A percentile compares a stretch with the other conserved stretches of the same genome.
Evolutionary conservation across 2,329 filamentous ascomycete genomes (phyloP).

Genomic region (Thielaviopsis punctulata): DNA sequence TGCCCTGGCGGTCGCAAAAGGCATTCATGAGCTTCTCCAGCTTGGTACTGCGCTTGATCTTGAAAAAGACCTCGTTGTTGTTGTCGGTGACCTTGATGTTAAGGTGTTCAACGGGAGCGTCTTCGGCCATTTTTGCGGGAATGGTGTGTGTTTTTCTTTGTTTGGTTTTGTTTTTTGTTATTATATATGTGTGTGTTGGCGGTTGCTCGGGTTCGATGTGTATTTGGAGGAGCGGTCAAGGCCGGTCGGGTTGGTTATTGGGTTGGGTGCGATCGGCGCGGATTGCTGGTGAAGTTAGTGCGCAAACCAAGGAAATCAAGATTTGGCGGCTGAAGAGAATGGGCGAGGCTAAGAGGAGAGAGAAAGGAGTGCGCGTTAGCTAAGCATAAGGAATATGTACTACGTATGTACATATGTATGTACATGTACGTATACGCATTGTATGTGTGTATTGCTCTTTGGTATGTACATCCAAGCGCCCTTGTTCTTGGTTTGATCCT

Average conservation of each 20-base stretch:
- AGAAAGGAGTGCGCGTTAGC: no score
- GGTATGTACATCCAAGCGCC: no score
- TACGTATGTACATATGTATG: no score
- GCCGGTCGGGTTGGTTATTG: background rate
- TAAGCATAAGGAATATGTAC: no score
- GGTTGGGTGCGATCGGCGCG: background rate
- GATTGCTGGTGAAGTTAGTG: no score
- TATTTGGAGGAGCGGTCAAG: no score
- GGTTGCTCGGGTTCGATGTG: no score
- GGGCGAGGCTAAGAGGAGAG: no score
- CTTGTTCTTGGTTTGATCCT: background rate
- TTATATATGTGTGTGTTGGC: slow-evolving; percentile 28
- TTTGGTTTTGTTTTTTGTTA: slow-evolving; percentile 30
- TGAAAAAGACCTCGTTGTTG: slow-evolving; percentile 99
- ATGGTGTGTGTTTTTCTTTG: slow-evolving; percentile 18
- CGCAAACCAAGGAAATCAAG: no score
- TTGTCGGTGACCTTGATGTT: slow-evolving; percentile 99
- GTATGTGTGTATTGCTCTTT: no score
- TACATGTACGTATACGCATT: no score
- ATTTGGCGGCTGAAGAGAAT: no score
- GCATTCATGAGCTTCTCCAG: slow-evolving; percentile 97
- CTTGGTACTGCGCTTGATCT: slow-evolving; percentile 94
- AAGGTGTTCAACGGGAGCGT: slow-evolving; percentile 55
- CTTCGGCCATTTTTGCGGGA: slow-evolving; percentile 16
- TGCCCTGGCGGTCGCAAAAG: slow-evolving; percentile 92